These are phyloP conservation scores for Globisporangium carolinianum DNA, from an alignment of 352 stramenopile species.

Conservation along the genomic window DNA sequence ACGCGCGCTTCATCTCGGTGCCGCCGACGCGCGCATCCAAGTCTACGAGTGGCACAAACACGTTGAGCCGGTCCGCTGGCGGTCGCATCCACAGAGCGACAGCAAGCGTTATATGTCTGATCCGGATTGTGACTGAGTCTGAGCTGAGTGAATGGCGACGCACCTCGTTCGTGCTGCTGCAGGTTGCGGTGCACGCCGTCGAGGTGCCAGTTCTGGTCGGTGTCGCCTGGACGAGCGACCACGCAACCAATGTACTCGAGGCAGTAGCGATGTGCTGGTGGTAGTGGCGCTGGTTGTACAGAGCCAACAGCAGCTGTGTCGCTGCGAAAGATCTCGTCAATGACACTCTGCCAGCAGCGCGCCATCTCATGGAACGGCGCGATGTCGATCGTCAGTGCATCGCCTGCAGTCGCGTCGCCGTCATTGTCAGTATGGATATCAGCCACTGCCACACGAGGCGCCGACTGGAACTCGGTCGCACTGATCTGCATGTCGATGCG, in stretches of 20 bases:
- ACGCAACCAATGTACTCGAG: constrained; percentile 77
- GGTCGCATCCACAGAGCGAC: neutral
- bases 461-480: constrained; percentile 7
- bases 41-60: constrained; percentile 63
- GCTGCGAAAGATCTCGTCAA: constrained; percentile 14
- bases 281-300: neutral
- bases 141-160: neutral
- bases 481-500: constrained; percentile 66
- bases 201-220: constrained; percentile 74
- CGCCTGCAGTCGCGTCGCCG: neutral
- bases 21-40: constrained; percentile 38
- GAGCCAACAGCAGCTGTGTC: constrained; percentile 4
- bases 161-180: constrained; percentile 43
- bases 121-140: too few relatives aligned
- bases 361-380: constrained; percentile 24
- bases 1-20: constrained; percentile 64
- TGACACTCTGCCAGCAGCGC: constrained; percentile 19
- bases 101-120: neutral
- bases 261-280: constrained; percentile 1
- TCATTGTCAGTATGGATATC: neutral
- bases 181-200: constrained; percentile 63
- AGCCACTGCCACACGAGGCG: constrained; percentile 5
- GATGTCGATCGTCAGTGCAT: constrained; percentile 15
- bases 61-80: constrained; percentile 60
- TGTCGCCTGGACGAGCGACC: constrained; percentile 47